phyloP scores from a whole-genome alignment of 768 basidiomycete species.

The Xerocomellus amylosporus region DNA sequence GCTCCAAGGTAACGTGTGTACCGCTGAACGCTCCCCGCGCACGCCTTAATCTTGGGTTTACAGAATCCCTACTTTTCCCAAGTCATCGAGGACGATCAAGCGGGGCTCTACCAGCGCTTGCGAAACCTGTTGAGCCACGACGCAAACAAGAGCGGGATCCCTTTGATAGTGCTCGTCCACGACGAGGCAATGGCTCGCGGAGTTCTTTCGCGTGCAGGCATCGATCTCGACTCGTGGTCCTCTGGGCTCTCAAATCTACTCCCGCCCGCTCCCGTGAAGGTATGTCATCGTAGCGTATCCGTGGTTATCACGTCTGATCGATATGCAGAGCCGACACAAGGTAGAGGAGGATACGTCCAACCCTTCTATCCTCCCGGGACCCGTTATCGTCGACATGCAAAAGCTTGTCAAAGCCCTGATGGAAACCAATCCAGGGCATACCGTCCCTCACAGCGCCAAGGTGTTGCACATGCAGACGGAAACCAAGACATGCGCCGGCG shows the following conservation, averaged over 20 bases:
- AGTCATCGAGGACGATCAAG: slow-evolving; percentile 9
- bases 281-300: background rate
- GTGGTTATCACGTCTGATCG: background rate
- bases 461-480: slow-evolving; percentile 33
- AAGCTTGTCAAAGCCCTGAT: slow-evolving; percentile 40
- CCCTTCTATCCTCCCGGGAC: slow-evolving; percentile 14
- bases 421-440: slow-evolving; percentile 27
- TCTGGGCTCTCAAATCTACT: slow-evolving; percentile 35
- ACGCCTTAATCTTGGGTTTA: background rate
- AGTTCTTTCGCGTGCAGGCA: slow-evolving; percentile 40
- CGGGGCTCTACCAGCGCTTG: slow-evolving; percentile 13
- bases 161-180: slow-evolving; percentile 48
- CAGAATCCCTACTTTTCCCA: slow-evolving; percentile 21
- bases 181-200: slow-evolving; percentile 38
- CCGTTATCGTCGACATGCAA: slow-evolving; percentile 43
- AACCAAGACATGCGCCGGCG: slow-evolving; percentile 46
- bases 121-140: slow-evolving; percentile 24
- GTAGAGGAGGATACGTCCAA: background rate
- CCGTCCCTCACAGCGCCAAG: slow-evolving; percentile 33
- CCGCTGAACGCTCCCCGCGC: background rate
- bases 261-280: slow-evolving; percentile 1
- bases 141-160: slow-evolving; percentile 20
- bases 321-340: slow-evolving; percentile 11
- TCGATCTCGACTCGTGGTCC: slow-evolving; percentile 42
- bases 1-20: slow-evolving; percentile 14